These are phyloP conservation scores for Pseudocohnilembus persalinus DNA, from an alignment of 169 alveolate species.

Conservation along the genomic window DNA sequence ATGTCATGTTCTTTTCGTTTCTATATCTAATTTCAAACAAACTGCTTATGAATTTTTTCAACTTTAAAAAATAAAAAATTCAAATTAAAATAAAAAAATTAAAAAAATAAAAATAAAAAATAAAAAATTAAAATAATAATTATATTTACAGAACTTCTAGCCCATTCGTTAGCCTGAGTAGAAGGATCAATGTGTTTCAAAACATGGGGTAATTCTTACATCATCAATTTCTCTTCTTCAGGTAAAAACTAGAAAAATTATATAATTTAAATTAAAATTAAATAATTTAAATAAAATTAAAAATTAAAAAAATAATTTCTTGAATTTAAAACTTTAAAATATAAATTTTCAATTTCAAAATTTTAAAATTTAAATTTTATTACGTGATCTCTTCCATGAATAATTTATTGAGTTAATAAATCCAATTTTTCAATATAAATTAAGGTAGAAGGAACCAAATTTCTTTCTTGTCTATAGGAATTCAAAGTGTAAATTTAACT, in stretches of 20 bases:
- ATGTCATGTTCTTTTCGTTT: background rate
- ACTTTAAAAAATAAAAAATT: too few relatives aligned
- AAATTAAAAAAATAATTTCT: too few relatives aligned
- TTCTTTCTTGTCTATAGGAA: background rate
- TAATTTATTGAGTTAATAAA: slow-evolving; percentile 4
- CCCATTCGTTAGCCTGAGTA: too few relatives aligned
- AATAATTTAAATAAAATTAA: too few relatives aligned
- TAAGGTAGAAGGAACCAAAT: background rate
- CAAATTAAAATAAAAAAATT: too few relatives aligned
- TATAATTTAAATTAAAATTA: too few relatives aligned
- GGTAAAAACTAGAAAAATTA: background rate
- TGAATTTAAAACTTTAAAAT: too few relatives aligned
- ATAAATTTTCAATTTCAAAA: too few relatives aligned
- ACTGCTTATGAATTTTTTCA: background rate
- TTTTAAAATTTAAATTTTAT: too few relatives aligned
- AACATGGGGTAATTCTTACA: background rate
- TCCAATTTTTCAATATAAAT: slow-evolving; percentile 27
- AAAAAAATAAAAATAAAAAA: too few relatives aligned
- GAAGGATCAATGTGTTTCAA: background rate
- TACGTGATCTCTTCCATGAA: slow-evolving; percentile 20
- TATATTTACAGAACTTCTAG: too few relatives aligned
- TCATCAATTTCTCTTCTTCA: background rate
- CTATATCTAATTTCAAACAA: background rate
- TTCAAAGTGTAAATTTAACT: background rate
- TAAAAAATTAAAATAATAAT: too few relatives aligned